A percentile compares a stretch with the other conserved stretches of the same genome.
Conservation (phyloP, 1,284 basidiomycete species). For the Trichosporon faecale region DNA sequence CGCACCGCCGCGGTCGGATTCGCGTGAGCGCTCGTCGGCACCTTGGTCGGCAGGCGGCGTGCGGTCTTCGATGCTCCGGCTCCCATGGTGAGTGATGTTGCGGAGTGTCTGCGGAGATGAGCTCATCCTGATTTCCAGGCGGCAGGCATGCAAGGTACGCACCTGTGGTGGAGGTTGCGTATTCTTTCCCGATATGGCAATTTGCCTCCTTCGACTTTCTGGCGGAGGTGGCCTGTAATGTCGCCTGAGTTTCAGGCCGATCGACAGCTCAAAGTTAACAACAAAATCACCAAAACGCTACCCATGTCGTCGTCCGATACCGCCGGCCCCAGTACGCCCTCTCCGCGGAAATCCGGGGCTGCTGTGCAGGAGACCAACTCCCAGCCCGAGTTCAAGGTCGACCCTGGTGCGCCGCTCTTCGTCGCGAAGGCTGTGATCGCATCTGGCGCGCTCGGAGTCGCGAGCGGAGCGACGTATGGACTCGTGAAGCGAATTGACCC, state of each 20-base stretch:
- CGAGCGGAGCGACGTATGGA: constrained; percentile 38
- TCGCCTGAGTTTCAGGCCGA: not conserved
- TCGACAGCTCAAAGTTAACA: not conserved
- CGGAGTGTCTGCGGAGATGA: not conserved
- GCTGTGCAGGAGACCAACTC: not conserved
- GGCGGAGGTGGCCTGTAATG: not conserved
- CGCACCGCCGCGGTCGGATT: constrained; percentile 13
- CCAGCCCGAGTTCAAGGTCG: constrained; percentile 21
- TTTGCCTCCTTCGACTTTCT: not conserved
- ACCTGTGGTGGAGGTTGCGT: not conserved
- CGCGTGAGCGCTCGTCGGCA: constrained; percentile 12
- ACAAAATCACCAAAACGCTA: not conserved
- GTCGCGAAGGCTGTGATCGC: constrained; percentile 20
- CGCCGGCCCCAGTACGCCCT: not conserved
- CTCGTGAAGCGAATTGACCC: constrained; percentile 36
- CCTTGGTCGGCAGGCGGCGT: constrained; percentile 61
- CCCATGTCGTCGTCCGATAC: not conserved
- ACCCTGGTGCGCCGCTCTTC: constrained; percentile 23
- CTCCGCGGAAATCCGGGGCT: not conserved
- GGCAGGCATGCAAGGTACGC: not conserved
- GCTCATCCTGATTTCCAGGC: not conserved
- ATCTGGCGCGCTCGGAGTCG: constrained; percentile 30
- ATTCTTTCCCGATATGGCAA: constrained; percentile 4
- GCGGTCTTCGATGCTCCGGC: constrained; percentile 64
- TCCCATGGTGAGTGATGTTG: constrained; percentile 59